Conservation (phyloP, 148 eudicot genomes). For the Simmondsia chinensis region DNA sequence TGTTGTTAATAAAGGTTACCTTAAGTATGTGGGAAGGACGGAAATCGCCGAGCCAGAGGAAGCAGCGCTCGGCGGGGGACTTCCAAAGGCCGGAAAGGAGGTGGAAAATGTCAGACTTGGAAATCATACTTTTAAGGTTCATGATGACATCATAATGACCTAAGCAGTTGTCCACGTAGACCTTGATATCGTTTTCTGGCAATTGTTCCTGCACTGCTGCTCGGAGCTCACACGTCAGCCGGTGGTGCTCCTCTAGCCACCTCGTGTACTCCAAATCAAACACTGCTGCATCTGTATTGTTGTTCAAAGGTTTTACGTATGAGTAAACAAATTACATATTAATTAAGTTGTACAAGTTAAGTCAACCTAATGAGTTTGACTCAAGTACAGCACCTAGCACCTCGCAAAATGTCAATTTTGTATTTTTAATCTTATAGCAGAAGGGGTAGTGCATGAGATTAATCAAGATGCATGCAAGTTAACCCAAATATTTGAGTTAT, state of each 20-base stretch:
- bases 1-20: constrained; percentile 20
- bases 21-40: constrained; percentile 86
- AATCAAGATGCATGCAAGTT: too few relatives aligned
- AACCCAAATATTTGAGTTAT: too few relatives aligned
- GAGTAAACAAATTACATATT: too few relatives aligned
- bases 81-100: constrained; percentile 90
- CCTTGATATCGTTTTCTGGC: constrained; percentile 68
- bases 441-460: too few relatives aligned
- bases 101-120: constrained; percentile 73
- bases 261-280: constrained; percentile 83
- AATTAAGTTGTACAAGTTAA: too few relatives aligned
- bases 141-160: constrained; percentile 66
- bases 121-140: constrained; percentile 62
- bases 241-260: constrained; percentile 96
- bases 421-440: too few relatives aligned
- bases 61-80: constrained; percentile 93
- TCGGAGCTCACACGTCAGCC: constrained; percentile 68
- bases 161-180: constrained; percentile 69
- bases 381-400: too few relatives aligned
- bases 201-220: constrained; percentile 81
- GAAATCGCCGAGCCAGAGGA: constrained; percentile 94
- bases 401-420: too few relatives aligned
- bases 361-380: too few relatives aligned
- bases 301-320: too few relatives aligned
- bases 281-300: constrained; percentile 50